phyloP scores from a whole-genome alignment of 2,329 filamentous ascomycete genomes.

The Orbilia javanica region DNA sequence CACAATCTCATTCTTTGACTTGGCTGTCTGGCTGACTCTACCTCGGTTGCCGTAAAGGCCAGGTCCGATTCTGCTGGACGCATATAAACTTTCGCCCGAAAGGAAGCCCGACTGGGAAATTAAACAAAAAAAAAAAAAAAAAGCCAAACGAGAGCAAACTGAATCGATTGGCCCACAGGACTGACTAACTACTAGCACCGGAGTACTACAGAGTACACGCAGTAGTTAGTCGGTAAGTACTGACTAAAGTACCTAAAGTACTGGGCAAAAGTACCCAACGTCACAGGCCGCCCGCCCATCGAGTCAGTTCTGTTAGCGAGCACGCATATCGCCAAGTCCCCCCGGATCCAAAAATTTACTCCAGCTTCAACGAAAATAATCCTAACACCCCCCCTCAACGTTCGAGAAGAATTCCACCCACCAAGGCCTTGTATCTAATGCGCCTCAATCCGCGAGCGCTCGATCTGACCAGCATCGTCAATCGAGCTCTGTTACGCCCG shows the following conservation, averaged over 20 bases:
- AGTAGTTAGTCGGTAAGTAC: too few species aligned
- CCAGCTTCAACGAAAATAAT: conserved; percentile 30
- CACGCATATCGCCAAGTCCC: conserved; percentile 56
- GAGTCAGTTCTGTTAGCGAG: conserved; percentile 41
- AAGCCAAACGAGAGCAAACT: conserved; percentile 20
- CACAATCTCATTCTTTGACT: conserved; percentile 41
- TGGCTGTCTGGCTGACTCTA: conserved; percentile 41
- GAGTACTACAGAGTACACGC: too few species aligned
- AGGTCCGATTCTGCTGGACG: conserved; percentile 41
- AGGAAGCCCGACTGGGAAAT: conserved; percentile 32
- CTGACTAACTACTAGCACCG: too few species aligned
- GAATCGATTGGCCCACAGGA: conserved; percentile 6
- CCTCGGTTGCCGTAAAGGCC: conserved; percentile 57
- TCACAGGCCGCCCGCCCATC: conserved; percentile 49
- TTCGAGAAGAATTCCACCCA: conserved; percentile 31
- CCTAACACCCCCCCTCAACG: conserved; percentile 15
- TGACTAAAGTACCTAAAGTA: too few species aligned
- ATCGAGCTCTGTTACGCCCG: conserved; percentile 56
- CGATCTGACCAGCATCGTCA: conserved; percentile 53
- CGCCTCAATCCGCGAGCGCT: conserved; percentile 53
- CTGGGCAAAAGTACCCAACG: conserved; percentile 33
- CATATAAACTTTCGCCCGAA: conserved; percentile 57
- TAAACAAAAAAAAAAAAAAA: conserved; percentile 22
- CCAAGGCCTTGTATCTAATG: conserved; percentile 49
- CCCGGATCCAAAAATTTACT: conserved; percentile 42